These are phyloP conservation scores for Candolleomyces efflorescens DNA, from an alignment of 768 basidiomycete species.

Conservation along the genomic window DNA sequence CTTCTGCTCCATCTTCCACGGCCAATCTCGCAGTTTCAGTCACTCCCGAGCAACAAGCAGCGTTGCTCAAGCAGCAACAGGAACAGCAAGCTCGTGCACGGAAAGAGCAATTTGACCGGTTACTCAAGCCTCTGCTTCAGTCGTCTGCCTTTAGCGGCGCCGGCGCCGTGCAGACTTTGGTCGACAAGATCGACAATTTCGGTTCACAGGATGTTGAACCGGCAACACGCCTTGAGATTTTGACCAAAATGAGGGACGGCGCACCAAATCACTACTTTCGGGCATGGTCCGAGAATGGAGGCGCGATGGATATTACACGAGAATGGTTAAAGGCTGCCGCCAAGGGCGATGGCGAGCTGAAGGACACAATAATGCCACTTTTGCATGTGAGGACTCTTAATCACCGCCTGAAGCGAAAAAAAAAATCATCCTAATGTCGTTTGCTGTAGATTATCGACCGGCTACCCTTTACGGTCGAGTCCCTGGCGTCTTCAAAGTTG, in stretches of 20 bases:
- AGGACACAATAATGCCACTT: constrained; percentile 82
- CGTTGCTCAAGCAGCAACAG: constrained; percentile 8
- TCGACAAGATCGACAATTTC: constrained; percentile 52
- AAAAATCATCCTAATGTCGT: constrained; percentile 4
- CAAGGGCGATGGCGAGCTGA: constrained; percentile 47
- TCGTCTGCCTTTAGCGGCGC: constrained; percentile 63
- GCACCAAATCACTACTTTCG: constrained; percentile 86
- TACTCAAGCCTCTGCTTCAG: constrained; percentile 54
- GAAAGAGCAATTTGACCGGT: constrained; percentile 47
- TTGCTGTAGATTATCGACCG: constrained; percentile 79
- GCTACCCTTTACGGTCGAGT: constrained; percentile 67
- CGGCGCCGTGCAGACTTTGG: constrained; percentile 60
- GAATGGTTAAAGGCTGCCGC: constrained; percentile 79
- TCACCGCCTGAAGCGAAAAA: constrained; percentile 1
- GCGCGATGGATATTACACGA: constrained; percentile 72
- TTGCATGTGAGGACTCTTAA: constrained; percentile 56
- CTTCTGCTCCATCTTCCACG: constrained; percentile 17
- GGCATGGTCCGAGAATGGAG: constrained; percentile 75
- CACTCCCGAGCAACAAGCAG: constrained; percentile 12
- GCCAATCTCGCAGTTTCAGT: constrained; percentile 9
- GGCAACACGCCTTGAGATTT: constrained; percentile 63
- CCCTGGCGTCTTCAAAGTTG: constrained; percentile 66
- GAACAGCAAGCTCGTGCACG: constrained; percentile 45
- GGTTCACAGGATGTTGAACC: constrained; percentile 63
- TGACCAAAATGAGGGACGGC: constrained; percentile 77